phyloP scores from a whole-genome alignment of 192 early-diverging fungal genomes.

The Podila horticola region DNA sequence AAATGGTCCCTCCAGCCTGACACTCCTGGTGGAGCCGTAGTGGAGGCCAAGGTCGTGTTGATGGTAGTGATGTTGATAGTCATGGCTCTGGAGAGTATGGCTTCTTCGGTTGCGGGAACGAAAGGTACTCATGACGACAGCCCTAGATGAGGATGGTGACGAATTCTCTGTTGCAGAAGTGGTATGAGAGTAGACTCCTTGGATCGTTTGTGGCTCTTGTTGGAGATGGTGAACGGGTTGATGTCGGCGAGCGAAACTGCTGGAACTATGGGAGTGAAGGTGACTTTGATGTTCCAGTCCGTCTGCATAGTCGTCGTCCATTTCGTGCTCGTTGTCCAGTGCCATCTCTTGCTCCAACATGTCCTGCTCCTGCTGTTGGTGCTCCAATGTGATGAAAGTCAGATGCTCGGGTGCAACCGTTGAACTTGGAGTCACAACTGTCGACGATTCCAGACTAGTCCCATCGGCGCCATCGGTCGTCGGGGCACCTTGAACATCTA shows the following conservation, averaged over 20 bases:
- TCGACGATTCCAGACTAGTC: background rate
- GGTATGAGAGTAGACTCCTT: no score
- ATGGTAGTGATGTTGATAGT: slow-evolving; percentile 2
- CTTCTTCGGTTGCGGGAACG: background rate
- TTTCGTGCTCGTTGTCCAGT: background rate
- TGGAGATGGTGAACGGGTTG: background rate
- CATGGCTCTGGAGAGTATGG: background rate
- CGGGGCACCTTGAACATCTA: slow-evolving; percentile 1
- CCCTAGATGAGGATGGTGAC: background rate
- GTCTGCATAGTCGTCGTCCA: background rate
- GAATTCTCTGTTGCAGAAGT: background rate
- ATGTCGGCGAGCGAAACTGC: background rate
- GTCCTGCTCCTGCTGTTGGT: background rate
- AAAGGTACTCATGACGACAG: background rate
- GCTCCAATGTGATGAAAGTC: background rate
- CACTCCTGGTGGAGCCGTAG: background rate
- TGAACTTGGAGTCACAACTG: background rate
- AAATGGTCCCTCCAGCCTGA: background rate
- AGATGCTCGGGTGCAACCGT: background rate
- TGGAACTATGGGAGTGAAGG: background rate
- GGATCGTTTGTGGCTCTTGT: no score
- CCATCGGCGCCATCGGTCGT: background rate
- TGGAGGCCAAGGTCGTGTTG: background rate
- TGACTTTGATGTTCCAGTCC: background rate
- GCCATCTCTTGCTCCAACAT: background rate